Conservation (phyloP, 257 asterid genomes). For the Nicotiana tabacum region DNA sequence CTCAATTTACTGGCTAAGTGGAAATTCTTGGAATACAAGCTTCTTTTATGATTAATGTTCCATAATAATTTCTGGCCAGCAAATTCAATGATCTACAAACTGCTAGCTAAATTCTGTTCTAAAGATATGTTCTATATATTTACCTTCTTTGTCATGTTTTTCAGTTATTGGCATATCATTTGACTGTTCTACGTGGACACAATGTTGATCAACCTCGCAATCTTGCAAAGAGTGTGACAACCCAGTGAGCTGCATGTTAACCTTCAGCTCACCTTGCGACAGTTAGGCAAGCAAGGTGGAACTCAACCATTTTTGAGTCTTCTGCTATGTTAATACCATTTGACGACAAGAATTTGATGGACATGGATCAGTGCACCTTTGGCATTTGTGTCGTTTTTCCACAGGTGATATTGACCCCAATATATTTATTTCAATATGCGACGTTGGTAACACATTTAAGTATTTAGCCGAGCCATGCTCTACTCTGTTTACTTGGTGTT, state of each 20-base stretch:
- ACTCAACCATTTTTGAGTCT: not conserved
- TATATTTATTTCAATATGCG: not conserved
- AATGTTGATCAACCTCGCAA: constrained; percentile 99
- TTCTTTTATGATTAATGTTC: too few species aligned
- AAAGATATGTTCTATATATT: not conserved
- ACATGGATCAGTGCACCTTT: not conserved
- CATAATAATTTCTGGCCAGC: too few species aligned
- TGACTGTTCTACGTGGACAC: constrained; percentile 85
- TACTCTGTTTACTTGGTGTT: not conserved
- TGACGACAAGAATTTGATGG: not conserved
- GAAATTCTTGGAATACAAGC: too few species aligned
- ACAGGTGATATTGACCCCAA: not conserved
- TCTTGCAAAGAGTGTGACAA: constrained; percentile 97
- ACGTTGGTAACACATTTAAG: not conserved
- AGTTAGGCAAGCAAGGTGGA: not conserved
- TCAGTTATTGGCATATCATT: constrained; percentile 93
- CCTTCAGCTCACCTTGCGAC: too few species aligned
- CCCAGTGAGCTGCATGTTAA: constrained; percentile 42
- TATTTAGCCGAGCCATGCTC: not conserved
- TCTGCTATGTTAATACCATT: not conserved
- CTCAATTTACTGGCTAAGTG: too few species aligned
- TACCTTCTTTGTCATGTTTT: constrained; percentile 6
- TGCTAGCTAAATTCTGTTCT: not conserved
- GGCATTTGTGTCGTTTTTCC: not conserved
- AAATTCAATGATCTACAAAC: not conserved